Base-by-base conservation (phyloP, 768 basidiomycete genomes). In the Vishniacozyma victoriae region DNA sequence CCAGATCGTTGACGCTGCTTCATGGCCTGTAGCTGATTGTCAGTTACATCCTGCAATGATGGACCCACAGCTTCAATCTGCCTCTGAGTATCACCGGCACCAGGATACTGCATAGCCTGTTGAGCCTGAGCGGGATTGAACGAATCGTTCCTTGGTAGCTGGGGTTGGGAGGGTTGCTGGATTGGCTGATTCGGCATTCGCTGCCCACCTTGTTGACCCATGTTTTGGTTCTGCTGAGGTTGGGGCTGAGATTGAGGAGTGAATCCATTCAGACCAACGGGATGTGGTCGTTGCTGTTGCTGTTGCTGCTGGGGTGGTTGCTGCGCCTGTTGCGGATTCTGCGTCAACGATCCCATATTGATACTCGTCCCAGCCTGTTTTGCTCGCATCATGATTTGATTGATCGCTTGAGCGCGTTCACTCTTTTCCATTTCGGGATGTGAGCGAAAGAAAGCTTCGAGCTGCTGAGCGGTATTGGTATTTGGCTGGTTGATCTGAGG, bases 11-110 rank as follows among this genome's bases (percentile, higher is more conserved):
- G 61, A 13, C 57, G 54, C 35, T 59, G 48, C 36, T 59, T 59
- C 63, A 65, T 65, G 36, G 52, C 50, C 23, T 65, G 60, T 13
- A 65, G 45, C 63, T 64, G 50, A 1, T 9, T 12, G 16, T 36
- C 24, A 40, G 13, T 20, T 25, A 33, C 5, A 25, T 24, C 22
- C 18, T 16, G 20, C 4, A 5, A 18, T n/a, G 11, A 4, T 35
- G 25, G 15, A 50, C 63, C 52, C 26, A 64, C 63, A 2, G 60
- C 60, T 46, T 61, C 57, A 23, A 65, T 49, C 36, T 65, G 54
- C 37, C 39, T 43, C 6, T 35, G 37, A 35, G 37, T 44, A 20
- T 56, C 43, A 31, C 15, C 15, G 1, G 18, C 5, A 13, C 35
- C 41, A 35, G 44, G 43, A 5, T 42, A 52, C 1, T 39, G 37